Base-by-base conservation (phyloP, 2,329 filamentous ascomycete genomes). In the Hypocreales sp. region DNA sequence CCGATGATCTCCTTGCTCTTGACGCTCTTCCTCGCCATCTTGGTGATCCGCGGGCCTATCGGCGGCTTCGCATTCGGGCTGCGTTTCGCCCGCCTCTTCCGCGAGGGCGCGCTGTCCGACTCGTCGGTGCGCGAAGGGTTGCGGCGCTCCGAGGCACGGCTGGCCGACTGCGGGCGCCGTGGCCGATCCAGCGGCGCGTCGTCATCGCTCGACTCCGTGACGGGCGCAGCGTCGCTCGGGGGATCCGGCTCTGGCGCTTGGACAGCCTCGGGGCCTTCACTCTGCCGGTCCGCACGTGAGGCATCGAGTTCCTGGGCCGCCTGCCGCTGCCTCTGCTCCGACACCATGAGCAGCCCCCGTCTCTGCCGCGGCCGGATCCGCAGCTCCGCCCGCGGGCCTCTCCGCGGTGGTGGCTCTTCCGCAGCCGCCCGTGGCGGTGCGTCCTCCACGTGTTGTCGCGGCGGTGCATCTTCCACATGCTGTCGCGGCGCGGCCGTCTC, bases 1-100 rank as follows among this genome's bases (percentile, higher is more conserved):
- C 60, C 60, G 27, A 64, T 47, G n/a, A 64, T 50, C 30, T 64
- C 60, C 34, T 45, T 58, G 39, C 60, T 61, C 33, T 51, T 60
- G 24, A 63, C 43, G 22, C 55, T 54, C 36, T 53, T 60, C 14
- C 53, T 51, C 15, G 48, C 41, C 31, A 64, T 44, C 22, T 42
- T 53, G 2, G 50, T 47, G 12, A 63, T 46, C 7, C 50, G 50
- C 8, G 56, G 57, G 2, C 44, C 45, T 13, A 21, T 16, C 5
- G 25, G 20, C 2, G 8, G 18, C 17, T 26, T 12, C 13, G 10
- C 13, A 2, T 15, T n/a, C n/a, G n/a, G n/a, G n/a, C 12, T 20
- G 16, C n/a, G 1, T 5, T 20, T 22, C 23, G 16, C 17, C 16
- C 19, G 5, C 22, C 20, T 4, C 15, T 15, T 15, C 20, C 9